Evolutionary conservation across 306 rosid species (phyloP).

Genomic region (Lagenaria siceraria): DNA sequence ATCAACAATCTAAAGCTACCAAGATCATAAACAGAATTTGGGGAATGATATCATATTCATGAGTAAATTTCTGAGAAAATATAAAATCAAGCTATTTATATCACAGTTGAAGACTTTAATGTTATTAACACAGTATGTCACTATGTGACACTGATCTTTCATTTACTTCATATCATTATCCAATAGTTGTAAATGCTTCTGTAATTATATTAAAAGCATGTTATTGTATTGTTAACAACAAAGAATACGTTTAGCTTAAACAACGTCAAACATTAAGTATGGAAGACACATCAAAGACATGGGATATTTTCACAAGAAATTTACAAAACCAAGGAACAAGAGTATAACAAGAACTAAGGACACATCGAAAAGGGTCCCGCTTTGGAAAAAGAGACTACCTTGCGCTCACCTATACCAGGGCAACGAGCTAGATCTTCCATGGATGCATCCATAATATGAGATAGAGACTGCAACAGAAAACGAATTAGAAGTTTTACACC

Average conservation of each 20-base stretch:
- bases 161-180: not conserved
- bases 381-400: slow-evolving; percentile 38
- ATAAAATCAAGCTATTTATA: not conserved
- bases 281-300: not conserved
- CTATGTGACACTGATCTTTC: not conserved
- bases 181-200: not conserved
- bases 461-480: slow-evolving; percentile 55
- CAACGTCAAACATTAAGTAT: not conserved
- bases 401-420: slow-evolving; percentile 98
- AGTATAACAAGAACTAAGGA: not conserved
- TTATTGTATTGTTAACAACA: not conserved
- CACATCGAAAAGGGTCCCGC: not conserved
- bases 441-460: slow-evolving; percentile 88
- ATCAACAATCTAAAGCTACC: not conserved
- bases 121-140: not conserved
- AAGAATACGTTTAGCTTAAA: not conserved
- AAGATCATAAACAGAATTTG: not conserved
- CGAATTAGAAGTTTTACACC: slow-evolving; percentile 3
- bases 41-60: not conserved
- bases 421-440: slow-evolving; percentile 99
- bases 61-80: not conserved
- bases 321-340: not conserved
- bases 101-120: not conserved
- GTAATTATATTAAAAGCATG: not conserved
- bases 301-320: not conserved